These are phyloP conservation scores for Plasmodium yoelii DNA, from an alignment of 169 alveolate species.

Conservation along the genomic window DNA sequence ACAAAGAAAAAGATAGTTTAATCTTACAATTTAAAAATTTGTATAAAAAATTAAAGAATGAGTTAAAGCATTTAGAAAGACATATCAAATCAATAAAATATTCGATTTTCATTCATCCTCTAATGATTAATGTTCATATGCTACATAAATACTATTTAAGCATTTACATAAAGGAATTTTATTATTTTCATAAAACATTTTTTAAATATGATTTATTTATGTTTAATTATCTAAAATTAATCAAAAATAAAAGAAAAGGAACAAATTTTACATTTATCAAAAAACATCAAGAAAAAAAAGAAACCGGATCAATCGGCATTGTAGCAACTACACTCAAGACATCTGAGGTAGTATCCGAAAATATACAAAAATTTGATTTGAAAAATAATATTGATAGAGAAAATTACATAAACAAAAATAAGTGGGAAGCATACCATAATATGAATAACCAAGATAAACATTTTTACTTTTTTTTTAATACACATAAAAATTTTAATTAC, in stretches of 20 bases:
- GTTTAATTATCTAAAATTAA: constrained; percentile 24
- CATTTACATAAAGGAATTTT: constrained; percentile 60
- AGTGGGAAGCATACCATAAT: neutral
- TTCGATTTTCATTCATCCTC: constrained; percentile 54
- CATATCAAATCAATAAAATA: constrained; percentile 34
- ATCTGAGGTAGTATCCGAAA: neutral
- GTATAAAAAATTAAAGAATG: constrained; percentile 52
- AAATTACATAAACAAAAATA: neutral
- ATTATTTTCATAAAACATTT: constrained; percentile 62
- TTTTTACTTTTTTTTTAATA: constrained; percentile 71
- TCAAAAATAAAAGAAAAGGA: constrained; percentile 46
- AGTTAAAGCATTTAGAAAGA: constrained; percentile 21
- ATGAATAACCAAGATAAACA: constrained; percentile 1
- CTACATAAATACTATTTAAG: constrained; percentile 58
- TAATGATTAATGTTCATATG: constrained; percentile 48
- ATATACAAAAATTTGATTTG: neutral
- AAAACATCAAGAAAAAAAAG: neutral
- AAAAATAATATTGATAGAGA: neutral
- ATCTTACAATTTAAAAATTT: constrained; percentile 49
- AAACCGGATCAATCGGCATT: neutral
- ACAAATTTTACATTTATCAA: neutral
- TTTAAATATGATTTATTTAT: constrained; percentile 66
- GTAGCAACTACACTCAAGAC: neutral
- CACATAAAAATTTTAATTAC: constrained; percentile 43
- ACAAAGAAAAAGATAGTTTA: constrained; percentile 57